A percentile compares a stretch with the other conserved stretches of the same genome.
Evolutionary conservation across 352 stramenopile genomes (phyloP).

Genomic region (Phytophthora pisi): DNA sequence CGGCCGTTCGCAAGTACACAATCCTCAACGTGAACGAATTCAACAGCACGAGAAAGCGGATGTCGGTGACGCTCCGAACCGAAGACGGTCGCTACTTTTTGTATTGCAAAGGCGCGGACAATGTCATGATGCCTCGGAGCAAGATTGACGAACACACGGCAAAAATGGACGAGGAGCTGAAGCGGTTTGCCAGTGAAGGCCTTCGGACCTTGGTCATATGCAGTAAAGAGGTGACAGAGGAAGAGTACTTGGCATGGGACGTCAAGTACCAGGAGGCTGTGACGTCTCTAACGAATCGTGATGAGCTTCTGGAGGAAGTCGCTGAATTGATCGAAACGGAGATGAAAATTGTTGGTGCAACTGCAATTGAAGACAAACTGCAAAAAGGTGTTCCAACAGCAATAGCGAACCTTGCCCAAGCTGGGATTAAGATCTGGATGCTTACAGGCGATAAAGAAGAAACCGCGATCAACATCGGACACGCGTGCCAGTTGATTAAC

Average conservation of each 20-base stretch:
- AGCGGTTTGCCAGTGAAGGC: constrained; percentile 82
- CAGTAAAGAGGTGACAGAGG: constrained; percentile 57
- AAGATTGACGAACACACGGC: constrained; percentile 36
- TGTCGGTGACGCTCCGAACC: constrained; percentile 94
- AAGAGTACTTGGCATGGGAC: constrained; percentile 72
- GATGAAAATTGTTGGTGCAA: constrained; percentile 89
- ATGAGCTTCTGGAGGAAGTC: constrained; percentile 56
- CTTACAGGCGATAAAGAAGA: constrained; percentile 95
- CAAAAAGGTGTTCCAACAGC: constrained; percentile 88
- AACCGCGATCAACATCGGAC: constrained; percentile 94
- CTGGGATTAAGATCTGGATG: constrained; percentile 96
- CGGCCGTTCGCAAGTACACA: constrained; percentile 47
- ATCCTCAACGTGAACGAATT: constrained; percentile 88
- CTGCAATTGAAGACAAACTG: constrained; percentile 94
- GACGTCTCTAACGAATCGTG: constrained; percentile 63
- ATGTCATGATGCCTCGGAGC: constrained; percentile 81
- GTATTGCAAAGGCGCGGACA: constrained; percentile 86
- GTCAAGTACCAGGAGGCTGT: constrained; percentile 62
- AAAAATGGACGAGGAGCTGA: constrained; percentile 58
- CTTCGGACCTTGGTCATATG: constrained; percentile 85
- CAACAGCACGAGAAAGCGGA: constrained; percentile 96
- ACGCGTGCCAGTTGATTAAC: constrained; percentile 76
- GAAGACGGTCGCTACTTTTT: constrained; percentile 53
- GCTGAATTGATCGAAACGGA: constrained; percentile 66
- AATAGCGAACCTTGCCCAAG: constrained; percentile 86